Conservation (phyloP, 2,329 filamentous ascomycete species). For the Fusarium avenaceum region DNA sequence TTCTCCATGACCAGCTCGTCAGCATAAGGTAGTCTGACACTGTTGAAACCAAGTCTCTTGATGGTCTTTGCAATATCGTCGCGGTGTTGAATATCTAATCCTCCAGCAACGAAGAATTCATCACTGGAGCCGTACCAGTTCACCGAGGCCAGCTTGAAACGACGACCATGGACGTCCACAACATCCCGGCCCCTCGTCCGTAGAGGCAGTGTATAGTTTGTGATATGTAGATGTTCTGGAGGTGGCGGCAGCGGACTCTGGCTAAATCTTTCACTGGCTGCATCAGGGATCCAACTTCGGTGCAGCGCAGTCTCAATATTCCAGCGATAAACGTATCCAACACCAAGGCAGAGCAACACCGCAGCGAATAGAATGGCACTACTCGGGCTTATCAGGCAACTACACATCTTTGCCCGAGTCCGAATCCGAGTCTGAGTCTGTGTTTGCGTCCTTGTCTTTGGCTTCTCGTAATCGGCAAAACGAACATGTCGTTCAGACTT, state of each 20-base stretch:
- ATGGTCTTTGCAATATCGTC: slow-evolving; percentile 71
- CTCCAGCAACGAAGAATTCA: slow-evolving; percentile 73
- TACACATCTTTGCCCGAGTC: slow-evolving; percentile 21
- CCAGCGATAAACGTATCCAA: slow-evolving; percentile 60
- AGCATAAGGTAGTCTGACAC: slow-evolving; percentile 76
- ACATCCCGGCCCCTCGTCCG: slow-evolving; percentile 71
- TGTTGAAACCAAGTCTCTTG: slow-evolving; percentile 75
- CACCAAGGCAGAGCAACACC: slow-evolving; percentile 39
- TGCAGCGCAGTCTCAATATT: slow-evolving; percentile 60
- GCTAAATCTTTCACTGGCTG: slow-evolving; percentile 61
- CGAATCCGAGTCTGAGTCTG: not conserved
- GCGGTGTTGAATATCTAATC: slow-evolving; percentile 74
- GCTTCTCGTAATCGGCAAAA: slow-evolving; percentile 23
- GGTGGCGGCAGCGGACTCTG: slow-evolving; percentile 63
- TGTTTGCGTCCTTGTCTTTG: slow-evolving; percentile 6
- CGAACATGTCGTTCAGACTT: slow-evolving; percentile 17
- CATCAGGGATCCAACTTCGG: slow-evolving; percentile 65
- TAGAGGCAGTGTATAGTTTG: slow-evolving; percentile 68
- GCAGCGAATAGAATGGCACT: slow-evolving; percentile 57
- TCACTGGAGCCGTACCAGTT: slow-evolving; percentile 82
- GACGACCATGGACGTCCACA: slow-evolving; percentile 67
- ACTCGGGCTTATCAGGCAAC: slow-evolving; percentile 30
- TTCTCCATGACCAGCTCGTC: slow-evolving; percentile 76
- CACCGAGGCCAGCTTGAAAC: slow-evolving; percentile 73
- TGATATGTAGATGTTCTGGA: slow-evolving; percentile 58